Evolutionary conservation across 2,329 filamentous ascomycete genomes (phyloP).

Genomic region (Fusarium algeriense): DNA sequence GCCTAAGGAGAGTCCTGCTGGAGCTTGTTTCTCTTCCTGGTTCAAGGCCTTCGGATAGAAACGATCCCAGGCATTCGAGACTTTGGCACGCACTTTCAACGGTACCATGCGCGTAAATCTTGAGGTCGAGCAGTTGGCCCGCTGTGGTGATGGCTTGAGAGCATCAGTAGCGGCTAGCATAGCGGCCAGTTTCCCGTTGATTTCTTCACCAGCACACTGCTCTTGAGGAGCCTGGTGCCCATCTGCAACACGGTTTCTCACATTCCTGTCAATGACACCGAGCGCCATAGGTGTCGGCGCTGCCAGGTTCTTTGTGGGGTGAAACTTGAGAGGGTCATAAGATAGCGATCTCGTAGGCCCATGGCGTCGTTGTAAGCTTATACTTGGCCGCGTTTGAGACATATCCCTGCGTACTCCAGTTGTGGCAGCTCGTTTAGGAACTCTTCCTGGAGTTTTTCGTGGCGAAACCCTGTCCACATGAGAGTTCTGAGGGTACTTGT

Average conservation of each 20-base stretch:
- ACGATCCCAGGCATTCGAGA: conserved; percentile 52
- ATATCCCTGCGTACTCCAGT: conserved; percentile 20
- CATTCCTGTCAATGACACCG: conserved; percentile 28
- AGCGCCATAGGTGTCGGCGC: conserved; percentile 23
- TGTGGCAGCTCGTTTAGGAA: conserved; percentile 31
- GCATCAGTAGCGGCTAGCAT: conserved; percentile 55
- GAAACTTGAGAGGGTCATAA: conserved; percentile 39
- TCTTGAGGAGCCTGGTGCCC: background rate
- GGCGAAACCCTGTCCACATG: conserved; percentile 29
- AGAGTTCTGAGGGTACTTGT: conserved; percentile 4
- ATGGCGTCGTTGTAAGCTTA: conserved; percentile 29
- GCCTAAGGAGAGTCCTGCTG: background rate
- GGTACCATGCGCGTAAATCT: conserved; percentile 48
- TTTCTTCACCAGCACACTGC: conserved; percentile 37
- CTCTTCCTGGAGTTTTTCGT: conserved; percentile 1
- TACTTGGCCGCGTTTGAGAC: conserved; percentile 28
- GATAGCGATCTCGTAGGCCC: conserved; percentile 22
- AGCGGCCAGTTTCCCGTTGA: conserved; percentile 52
- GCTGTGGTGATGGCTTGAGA: conserved; percentile 49
- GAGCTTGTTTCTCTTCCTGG: conserved; percentile 37
- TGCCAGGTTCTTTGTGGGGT: conserved; percentile 26
- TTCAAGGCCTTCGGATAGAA: conserved; percentile 47
- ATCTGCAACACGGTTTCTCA: conserved; percentile 3
- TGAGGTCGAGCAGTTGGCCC: conserved; percentile 24
- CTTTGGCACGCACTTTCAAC: conserved; percentile 51